Conservation (phyloP, 805 yeast species). For the Candida namnaoensis region DNA sequence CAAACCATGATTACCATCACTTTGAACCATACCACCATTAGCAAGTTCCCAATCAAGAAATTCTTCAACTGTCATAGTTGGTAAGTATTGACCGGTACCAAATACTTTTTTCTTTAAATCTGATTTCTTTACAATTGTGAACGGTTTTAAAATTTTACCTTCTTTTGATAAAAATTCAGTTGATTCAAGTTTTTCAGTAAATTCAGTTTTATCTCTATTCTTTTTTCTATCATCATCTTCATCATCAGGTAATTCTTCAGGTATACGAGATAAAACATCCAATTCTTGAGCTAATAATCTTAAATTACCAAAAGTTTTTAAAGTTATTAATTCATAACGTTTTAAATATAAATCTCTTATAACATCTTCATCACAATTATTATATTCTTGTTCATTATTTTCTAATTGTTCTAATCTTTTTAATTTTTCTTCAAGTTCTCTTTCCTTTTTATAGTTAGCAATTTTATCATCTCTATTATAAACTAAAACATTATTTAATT, state of each 20-base stretch:
- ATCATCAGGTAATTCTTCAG: conserved; percentile 15
- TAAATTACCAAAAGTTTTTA: conserved; percentile 45
- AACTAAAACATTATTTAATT: conserved; percentile 26
- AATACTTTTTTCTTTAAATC: conserved; percentile 57
- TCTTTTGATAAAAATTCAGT: conserved; percentile 51
- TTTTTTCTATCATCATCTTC: conserved; percentile 11
- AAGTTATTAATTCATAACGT: conserved; percentile 41
- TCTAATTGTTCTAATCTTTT: conserved; percentile 27
- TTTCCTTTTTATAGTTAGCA: conserved; percentile 53
- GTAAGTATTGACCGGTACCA: conserved; percentile 89
- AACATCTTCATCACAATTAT: conserved; percentile 52
- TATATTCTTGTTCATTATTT: conserved; percentile 21
- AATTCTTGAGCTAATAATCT: conserved; percentile 59
- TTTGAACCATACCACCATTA: conserved; percentile 68
- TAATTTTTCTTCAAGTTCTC: conserved; percentile 38
- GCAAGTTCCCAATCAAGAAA: conserved; percentile 77
- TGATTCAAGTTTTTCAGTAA: conserved; percentile 56
- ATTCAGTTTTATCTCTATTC: conserved; percentile 33
- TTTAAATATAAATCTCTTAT: conserved; percentile 47
- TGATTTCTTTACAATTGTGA: conserved; percentile 60
- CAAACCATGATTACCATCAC: conserved; percentile 29
- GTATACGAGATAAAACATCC: conserved; percentile 46
- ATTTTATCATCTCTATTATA: conserved; percentile 63
- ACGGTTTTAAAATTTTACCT: conserved; percentile 81
- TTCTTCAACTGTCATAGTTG: conserved; percentile 93